These are phyloP conservation scores for Mucuna pruriens DNA, from an alignment of 306 rosid genomes.

Conservation along the genomic window DNA sequence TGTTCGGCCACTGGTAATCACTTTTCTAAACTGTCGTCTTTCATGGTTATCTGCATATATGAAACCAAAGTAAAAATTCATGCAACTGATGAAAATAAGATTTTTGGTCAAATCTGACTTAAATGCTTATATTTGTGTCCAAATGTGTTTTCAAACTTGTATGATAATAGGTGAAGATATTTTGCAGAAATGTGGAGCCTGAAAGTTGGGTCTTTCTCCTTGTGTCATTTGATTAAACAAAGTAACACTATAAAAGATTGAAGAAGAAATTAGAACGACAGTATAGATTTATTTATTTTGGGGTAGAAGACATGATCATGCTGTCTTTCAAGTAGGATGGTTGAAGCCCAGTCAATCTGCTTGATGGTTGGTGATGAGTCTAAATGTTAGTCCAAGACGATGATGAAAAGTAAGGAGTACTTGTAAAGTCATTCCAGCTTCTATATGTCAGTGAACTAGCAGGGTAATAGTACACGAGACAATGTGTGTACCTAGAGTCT, in stretches of 20 bases:
- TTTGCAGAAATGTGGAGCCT: not conserved
- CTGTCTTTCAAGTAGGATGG: not conserved
- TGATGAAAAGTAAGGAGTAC: too few species aligned
- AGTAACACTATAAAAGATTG: not conserved
- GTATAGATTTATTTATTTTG: not conserved
- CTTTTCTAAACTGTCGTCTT: conserved; percentile 14
- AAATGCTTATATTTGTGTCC: not conserved
- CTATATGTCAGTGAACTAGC: not conserved
- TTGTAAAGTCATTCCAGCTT: too few species aligned
- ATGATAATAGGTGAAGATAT: not conserved
- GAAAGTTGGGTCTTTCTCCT: not conserved
- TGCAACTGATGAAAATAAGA: conserved; percentile 14
- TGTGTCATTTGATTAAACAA: conserved; percentile 17
- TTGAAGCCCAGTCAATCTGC: not conserved
- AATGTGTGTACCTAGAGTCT: not conserved
- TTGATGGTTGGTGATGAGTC: not conserved
- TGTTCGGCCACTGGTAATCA: conserved; percentile 75
- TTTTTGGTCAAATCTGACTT: not conserved
- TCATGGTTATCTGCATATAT: conserved; percentile 13
- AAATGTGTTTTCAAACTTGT: conserved; percentile 11
- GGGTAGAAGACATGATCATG: not conserved
- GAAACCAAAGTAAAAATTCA: conserved; percentile 23
- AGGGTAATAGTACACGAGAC: not conserved
- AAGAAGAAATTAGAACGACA: not conserved
- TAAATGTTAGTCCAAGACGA: not conserved